Percentiles rank a stretch among this genome's conserved stretches.
These are phyloP conservation scores for Termitomyces sp. DNA, from an alignment of 768 basidiomycete genomes.

Conservation along the genomic window DNA sequence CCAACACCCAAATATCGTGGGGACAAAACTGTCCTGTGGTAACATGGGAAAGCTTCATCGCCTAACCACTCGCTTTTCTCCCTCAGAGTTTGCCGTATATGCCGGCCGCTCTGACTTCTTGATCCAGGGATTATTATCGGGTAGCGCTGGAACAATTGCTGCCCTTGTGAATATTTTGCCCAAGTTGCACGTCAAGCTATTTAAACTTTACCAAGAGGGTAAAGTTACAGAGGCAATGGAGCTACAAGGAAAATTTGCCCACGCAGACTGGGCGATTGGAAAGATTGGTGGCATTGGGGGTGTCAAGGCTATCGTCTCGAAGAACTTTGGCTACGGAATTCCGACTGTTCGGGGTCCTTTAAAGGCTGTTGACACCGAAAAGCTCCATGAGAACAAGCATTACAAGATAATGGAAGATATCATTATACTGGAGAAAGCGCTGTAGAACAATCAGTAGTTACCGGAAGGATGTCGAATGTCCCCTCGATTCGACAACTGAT, in stretches of 20 bases:
- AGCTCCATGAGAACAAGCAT: slow-evolving; percentile 37
- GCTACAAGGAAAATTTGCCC: slow-evolving; percentile 59
- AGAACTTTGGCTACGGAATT: slow-evolving; percentile 64
- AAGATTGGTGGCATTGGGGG: slow-evolving; percentile 69
- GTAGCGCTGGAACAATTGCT: slow-evolving; percentile 65
- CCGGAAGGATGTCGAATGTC: neutral
- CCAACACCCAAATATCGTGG: slow-evolving; percentile 81
- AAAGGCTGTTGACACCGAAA: slow-evolving; percentile 36
- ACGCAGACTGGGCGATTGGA: slow-evolving; percentile 63
- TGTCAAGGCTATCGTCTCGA: slow-evolving; percentile 61
- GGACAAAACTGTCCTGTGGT: slow-evolving; percentile 82
- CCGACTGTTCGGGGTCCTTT: slow-evolving; percentile 49
- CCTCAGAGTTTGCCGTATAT: slow-evolving; percentile 63
- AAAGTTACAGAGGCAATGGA: slow-evolving; percentile 58
- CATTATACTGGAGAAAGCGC: slow-evolving; percentile 44
- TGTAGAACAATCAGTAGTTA: slow-evolving; percentile 18
- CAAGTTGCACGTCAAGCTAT: slow-evolving; percentile 53
- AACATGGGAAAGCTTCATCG: slow-evolving; percentile 83
- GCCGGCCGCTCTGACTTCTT: slow-evolving; percentile 75
- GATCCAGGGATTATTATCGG: slow-evolving; percentile 57
- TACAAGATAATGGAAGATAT: slow-evolving; percentile 43
- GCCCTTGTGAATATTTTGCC: slow-evolving; percentile 63
- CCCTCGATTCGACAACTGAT: neutral
- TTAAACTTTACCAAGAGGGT: slow-evolving; percentile 49
- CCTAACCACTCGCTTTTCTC: slow-evolving; percentile 56